phyloP scores from a whole-genome alignment of 768 basidiomycete genomes.

The Lanmaoa rubissima region DNA sequence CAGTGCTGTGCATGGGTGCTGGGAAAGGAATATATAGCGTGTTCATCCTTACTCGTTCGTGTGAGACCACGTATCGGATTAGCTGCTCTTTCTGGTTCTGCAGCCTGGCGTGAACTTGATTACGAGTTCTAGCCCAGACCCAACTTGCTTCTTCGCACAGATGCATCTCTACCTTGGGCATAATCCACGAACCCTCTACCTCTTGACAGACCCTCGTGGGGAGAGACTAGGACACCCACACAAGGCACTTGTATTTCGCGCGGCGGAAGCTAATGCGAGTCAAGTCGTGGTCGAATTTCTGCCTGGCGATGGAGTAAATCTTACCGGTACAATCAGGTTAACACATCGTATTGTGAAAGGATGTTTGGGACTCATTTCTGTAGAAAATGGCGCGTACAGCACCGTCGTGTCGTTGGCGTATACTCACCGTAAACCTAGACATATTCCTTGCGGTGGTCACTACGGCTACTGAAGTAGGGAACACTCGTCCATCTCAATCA shows the following conservation, averaged over 20 bases:
- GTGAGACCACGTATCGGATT: neutral
- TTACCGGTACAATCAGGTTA: slow-evolving; percentile 58
- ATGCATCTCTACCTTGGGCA: slow-evolving; percentile 79
- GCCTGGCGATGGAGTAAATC: slow-evolving; percentile 67
- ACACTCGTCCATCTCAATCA: slow-evolving; percentile 58
- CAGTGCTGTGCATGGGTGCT: neutral
- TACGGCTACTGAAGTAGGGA: slow-evolving; percentile 72
- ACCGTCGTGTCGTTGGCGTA: neutral
- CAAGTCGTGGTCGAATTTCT: slow-evolving; percentile 89
- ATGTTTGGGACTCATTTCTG: slow-evolving; percentile 77
- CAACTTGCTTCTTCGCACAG: neutral
- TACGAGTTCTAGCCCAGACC: neutral
- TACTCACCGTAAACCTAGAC: slow-evolving; percentile 43
- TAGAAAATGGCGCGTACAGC: slow-evolving; percentile 57
- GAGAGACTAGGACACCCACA: slow-evolving; percentile 58
- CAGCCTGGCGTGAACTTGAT: neutral
- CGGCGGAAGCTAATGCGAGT: slow-evolving; percentile 45
- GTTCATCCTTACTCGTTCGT: neutral
- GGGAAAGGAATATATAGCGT: neutral
- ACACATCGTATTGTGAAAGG: slow-evolving; percentile 77
- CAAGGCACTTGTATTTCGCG: slow-evolving; percentile 70
- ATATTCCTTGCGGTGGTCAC: slow-evolving; percentile 84
- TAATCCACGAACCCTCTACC: slow-evolving; percentile 67
- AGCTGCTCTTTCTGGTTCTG: neutral
- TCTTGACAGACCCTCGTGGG: slow-evolving; percentile 68